These are phyloP conservation scores for Penicillium argentinense DNA, from an alignment of 495 filamentous ascomycete genomes.

Conservation along the genomic window DNA sequence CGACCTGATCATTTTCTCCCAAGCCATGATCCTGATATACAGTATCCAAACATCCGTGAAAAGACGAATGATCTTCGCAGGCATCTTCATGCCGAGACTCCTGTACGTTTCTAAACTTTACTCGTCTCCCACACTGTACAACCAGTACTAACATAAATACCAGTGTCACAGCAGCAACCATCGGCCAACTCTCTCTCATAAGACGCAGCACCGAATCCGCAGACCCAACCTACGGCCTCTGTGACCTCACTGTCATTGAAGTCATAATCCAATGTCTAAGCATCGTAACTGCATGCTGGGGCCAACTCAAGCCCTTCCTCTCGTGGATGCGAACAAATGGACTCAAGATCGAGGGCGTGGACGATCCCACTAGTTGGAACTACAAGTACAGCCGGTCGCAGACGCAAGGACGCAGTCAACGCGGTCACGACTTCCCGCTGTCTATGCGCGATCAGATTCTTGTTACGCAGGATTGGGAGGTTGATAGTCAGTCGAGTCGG, in stretches of 20 bases:
- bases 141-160: neutral
- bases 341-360: constrained; percentile 19
- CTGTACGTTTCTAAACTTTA: constrained; percentile 11
- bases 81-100: constrained; percentile 26
- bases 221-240: constrained; percentile 26
- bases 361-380: constrained; percentile 12
- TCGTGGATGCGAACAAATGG: constrained; percentile 27
- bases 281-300: constrained; percentile 31
- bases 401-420: constrained; percentile 5
- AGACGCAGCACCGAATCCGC: constrained; percentile 3
- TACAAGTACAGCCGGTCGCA: constrained; percentile 17
- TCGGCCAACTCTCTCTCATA: constrained; percentile 17
- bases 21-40: constrained; percentile 22
- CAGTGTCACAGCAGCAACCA: constrained; percentile 21
- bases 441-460: constrained; percentile 11
- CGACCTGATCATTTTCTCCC: constrained; percentile 24
- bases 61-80: constrained; percentile 21
- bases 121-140: neutral
- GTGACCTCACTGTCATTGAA: constrained; percentile 16
- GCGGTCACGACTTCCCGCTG: constrained; percentile 1
- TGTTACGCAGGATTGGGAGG: constrained; percentile 23
- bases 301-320: constrained; percentile 29
- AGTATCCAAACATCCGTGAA: constrained; percentile 21
- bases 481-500: constrained; percentile 24
- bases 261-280: constrained; percentile 20